Evolutionary conservation across 2,329 filamentous ascomycete species (phyloP), one percentile per base, ranked within the genome.

Genomic region (Tolypocladium tropicale): DNA sequence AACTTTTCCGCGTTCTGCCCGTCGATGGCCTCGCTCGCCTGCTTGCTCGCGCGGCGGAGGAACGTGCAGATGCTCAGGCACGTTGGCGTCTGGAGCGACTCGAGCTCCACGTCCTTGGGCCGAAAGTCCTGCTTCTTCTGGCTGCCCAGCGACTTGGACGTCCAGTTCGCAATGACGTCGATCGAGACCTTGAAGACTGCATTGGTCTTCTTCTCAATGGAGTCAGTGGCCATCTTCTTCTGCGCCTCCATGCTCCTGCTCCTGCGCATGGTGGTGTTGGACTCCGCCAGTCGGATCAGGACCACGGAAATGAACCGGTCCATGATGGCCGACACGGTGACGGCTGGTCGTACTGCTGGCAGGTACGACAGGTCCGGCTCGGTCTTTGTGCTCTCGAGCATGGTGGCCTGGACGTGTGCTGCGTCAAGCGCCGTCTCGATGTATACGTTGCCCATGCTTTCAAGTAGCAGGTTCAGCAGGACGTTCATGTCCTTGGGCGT

Each of bases 401-500:
- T 77, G 1, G 85, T 78, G 30, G 90, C 89, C 57, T 83, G 79
- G 64, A 96, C 90, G 46, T 82, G 77, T 11, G 87, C 83, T 32
- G 89, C 87, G 58, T 87, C 84, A 28, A 86, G 75, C 2, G 81
- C 79, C 6, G 83, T 86, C 68, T 88, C 82, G 53, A 87, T 76
- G 62, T 87, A 87, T 53, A 95, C 87, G 64, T 93, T 89, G 25
- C 91, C 90, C 86, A 97, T 91, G 63, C 88, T 90, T 34, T 84
- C 85, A 52, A 97, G 81, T 2, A 99, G 80, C 28, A 97, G 80
- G 67, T 87, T 88, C 36, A 96, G 80, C 28, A 97, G 79, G 58
- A 90, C 85, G 50, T 87, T 88, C 56, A 97, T 90, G 70, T 99
- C 94, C 70, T 95, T 97, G 18, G 94, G 90, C 5, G 91, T 96